phyloP scores from a whole-genome alignment of 768 basidiomycete species.

The Rhodotorula taiwanensis region DNA sequence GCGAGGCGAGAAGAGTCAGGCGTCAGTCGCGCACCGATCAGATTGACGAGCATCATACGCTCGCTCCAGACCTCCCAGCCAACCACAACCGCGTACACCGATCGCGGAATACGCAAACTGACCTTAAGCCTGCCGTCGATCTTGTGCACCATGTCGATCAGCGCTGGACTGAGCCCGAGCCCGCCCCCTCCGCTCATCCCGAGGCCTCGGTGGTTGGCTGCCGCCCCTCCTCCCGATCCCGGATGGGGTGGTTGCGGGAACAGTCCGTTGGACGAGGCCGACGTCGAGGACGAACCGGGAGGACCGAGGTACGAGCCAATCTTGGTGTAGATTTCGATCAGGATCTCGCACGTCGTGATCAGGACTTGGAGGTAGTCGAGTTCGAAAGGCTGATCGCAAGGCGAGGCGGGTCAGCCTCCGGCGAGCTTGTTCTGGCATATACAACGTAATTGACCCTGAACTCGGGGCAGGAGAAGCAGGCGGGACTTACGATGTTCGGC shows the following conservation, averaged over 20 bases:
- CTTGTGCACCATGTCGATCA: constrained; percentile 66
- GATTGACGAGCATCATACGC: too few species aligned
- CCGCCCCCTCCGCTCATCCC: background rate
- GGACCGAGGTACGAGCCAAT: constrained; percentile 68
- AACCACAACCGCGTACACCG: background rate
- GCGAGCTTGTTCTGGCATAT: too few species aligned
- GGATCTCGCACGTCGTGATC: constrained; percentile 77
- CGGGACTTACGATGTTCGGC: constrained; percentile 34
- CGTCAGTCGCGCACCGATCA: too few species aligned
- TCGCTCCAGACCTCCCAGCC: too few species aligned
- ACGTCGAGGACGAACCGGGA: background rate
- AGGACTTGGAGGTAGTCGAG: constrained; percentile 85
- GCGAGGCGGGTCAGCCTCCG: background rate
- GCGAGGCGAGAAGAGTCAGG: too few species aligned
- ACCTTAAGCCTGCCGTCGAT: constrained; percentile 81
- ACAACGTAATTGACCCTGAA: too few species aligned
- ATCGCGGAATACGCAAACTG: constrained; percentile 34
- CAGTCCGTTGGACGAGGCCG: background rate
- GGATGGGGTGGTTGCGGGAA: constrained; percentile 21
- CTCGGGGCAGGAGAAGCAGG: too few species aligned
- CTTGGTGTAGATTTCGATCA: constrained; percentile 83
- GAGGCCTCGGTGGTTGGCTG: background rate
- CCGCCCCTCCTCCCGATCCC: background rate
- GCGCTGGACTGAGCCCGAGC: constrained; percentile 34
- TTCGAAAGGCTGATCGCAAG: constrained; percentile 72